Base-by-base conservation (phyloP, 345 rosid species). In the Capsella bursapastoris region DNA sequence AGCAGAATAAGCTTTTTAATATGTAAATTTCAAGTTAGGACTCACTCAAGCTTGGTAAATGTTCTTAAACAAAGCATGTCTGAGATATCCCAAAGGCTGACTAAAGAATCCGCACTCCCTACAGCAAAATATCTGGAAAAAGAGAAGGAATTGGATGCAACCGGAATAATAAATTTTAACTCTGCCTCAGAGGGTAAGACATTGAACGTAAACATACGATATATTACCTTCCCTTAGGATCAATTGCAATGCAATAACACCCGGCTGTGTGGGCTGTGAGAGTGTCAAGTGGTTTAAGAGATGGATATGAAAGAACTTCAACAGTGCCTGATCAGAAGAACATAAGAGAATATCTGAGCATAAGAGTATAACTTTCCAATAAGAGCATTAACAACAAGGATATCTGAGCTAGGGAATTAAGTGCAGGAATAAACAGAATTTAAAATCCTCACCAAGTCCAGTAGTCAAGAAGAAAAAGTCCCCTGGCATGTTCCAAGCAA, bases 101-200 rank as follows among this genome's bases (percentile, higher is more conserved):
- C 99, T 50, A 95, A 83, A 57, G 99, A 92, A 86, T 92, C 99
- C 8, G 99, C 98, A 86, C 99, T 95, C 74, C 99, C 99, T 29
- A 95, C 96, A 58, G 98, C 98, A 85, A 95, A 95, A 80, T 92
- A 90, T 75, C 98, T 92, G 88, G 50, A 47, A 50, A 52, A 50
- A 52, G 13, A 41, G 60, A 32, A 29, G 11, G 70, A 50, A 40
- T 44, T 52, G 38, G 37, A 72, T 31, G 45, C 57, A 50, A 22
- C 52, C 4, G 4, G 28, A 44, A 15, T 52, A 2, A 57, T 0
- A 41, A 37, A 48, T 43, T 16, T 31, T 14, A 27, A 40, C 43
- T 52, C 0, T 38, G 31, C 16, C 62, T 44, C 45, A 55, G 45
- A 29, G 29, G 38, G 44, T 2, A 35, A 57, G 37, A 43, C 50